Conservation (phyloP, 2,329 filamentous ascomycete species). For the Proliferodiscus dingleyae region DNA sequence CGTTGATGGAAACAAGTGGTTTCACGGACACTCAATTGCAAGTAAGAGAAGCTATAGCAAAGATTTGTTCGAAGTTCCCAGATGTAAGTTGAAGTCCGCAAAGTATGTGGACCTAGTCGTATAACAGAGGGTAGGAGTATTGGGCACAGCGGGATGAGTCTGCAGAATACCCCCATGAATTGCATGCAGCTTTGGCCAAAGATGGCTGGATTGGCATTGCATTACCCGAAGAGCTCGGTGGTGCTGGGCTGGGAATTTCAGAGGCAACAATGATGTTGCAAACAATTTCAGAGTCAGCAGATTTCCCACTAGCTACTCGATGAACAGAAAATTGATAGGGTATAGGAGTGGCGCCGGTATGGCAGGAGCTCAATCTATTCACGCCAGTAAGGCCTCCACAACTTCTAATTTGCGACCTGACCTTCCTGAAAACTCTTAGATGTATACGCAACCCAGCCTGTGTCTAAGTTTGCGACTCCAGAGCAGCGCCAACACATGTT, state of each 20-base stretch:
- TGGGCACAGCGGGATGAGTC: conserved; percentile 71
- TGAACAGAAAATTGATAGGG: conserved; percentile 54
- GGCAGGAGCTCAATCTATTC: conserved; percentile 60
- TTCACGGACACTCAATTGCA: conserved; percentile 70
- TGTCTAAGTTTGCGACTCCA: conserved; percentile 66
- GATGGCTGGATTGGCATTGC: conserved; percentile 81
- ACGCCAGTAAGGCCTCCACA: conserved; percentile 39
- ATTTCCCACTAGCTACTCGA: not conserved
- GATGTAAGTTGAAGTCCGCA: conserved; percentile 38
- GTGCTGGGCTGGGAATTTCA: conserved; percentile 69
- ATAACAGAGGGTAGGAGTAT: conserved; percentile 44
- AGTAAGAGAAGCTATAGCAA: conserved; percentile 64
- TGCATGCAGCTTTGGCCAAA: conserved; percentile 68
- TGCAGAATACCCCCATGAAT: conserved; percentile 66
- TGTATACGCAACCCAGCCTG: conserved; percentile 70
- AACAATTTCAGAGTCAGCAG: conserved; percentile 60
- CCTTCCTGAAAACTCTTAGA: conserved; percentile 28
- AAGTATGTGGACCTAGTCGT: not conserved
- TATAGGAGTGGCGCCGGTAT: conserved; percentile 67
- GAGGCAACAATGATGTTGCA: conserved; percentile 88
- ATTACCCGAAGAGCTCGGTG: conserved; percentile 68
- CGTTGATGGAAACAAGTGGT: conserved; percentile 65
- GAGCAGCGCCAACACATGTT: conserved; percentile 61
- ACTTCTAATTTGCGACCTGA: not conserved
- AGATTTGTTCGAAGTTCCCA: conserved; percentile 66